phyloP scores from a whole-genome alignment of 2,329 filamentous ascomycete genomes.

The Alternaria burnsii region DNA sequence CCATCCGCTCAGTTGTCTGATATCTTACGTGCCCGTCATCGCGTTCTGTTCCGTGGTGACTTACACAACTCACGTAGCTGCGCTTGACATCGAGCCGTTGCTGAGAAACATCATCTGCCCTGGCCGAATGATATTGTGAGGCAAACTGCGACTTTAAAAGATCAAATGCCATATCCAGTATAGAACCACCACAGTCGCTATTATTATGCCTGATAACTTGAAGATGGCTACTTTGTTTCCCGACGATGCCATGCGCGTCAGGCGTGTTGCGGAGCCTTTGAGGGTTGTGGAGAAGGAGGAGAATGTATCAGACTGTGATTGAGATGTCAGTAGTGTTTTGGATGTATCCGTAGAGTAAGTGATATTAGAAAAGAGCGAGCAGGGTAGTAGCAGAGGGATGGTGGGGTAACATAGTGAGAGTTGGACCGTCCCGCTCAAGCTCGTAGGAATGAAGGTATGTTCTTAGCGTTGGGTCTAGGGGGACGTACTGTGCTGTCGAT shows the following conservation, averaged over 20 bases:
- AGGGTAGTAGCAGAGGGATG: background rate
- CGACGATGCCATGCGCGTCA: slow-evolving; percentile 88
- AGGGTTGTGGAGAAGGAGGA: slow-evolving; percentile 83
- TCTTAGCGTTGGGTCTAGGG: too few relatives aligned
- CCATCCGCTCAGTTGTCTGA: background rate
- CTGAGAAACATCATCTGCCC: background rate
- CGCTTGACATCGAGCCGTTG: too few relatives aligned
- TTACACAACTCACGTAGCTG: background rate
- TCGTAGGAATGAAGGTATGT: too few relatives aligned
- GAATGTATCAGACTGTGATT: slow-evolving; percentile 86
- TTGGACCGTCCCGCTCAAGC: too few relatives aligned
- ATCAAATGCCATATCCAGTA: slow-evolving; percentile 69
- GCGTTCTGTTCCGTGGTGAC: background rate
- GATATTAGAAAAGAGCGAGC: too few relatives aligned
- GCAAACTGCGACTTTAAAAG: background rate
- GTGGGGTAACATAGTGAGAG: background rate
- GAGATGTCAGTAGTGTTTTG: background rate
- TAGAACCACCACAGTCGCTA: slow-evolving; percentile 74
- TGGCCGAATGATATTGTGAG: background rate
- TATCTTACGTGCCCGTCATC: background rate
- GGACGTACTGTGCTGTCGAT: slow-evolving; percentile 84
- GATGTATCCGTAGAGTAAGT: background rate
- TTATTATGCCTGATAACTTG: slow-evolving; percentile 85
- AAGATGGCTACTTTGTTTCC: slow-evolving; percentile 92
- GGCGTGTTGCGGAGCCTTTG: slow-evolving; percentile 80